A percentile compares a stretch with the other conserved stretches of the same genome.
These are phyloP conservation scores for Tricholoma sp. DNA, from an alignment of 768 basidiomycete species.

Conservation along the genomic window DNA sequence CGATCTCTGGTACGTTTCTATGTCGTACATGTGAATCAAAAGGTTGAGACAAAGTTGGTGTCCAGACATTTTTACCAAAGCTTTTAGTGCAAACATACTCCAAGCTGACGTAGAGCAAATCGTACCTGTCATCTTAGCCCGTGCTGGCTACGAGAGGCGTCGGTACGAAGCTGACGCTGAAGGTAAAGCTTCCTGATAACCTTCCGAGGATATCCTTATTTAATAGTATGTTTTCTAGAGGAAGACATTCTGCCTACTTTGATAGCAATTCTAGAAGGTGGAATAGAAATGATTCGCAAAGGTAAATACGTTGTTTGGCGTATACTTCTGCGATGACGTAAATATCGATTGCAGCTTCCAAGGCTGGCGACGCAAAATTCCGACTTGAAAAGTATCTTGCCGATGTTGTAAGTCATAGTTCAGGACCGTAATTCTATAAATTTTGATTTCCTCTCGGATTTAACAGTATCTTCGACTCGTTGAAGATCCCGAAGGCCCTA, in stretches of 20 bases:
- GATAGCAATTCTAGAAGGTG: conserved; percentile 56
- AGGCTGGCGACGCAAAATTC: conserved; percentile 67
- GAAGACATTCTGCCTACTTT: conserved; percentile 48
- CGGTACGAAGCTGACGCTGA: conserved; percentile 40
- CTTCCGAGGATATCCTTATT: not conserved
- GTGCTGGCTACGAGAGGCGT: conserved; percentile 60
- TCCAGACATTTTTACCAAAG: conserved; percentile 54
- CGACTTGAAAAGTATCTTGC: conserved; percentile 82
- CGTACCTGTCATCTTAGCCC: conserved; percentile 56
- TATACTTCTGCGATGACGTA: not conserved
- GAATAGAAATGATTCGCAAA: conserved; percentile 54
- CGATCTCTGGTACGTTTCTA: conserved; percentile 22
- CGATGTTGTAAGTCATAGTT: conserved; percentile 53
- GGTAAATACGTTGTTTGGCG: conserved; percentile 30
- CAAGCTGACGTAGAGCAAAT: conserved; percentile 60
- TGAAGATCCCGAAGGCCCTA: conserved; percentile 48
- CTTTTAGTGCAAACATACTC: conserved; percentile 50
- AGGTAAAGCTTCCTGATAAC: conserved; percentile 21
- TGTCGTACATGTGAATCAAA: conserved; percentile 6
- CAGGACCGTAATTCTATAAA: not conserved
- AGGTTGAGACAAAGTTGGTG: conserved; percentile 1
- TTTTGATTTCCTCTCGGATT: not conserved
- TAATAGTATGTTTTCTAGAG: conserved; percentile 19
- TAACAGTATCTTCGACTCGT: conserved; percentile 44
- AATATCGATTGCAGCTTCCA: conserved; percentile 39